Evolutionary conservation across 1,139 yeast genomes (phyloP).

Genomic region (Taiozyma sp.): DNA sequence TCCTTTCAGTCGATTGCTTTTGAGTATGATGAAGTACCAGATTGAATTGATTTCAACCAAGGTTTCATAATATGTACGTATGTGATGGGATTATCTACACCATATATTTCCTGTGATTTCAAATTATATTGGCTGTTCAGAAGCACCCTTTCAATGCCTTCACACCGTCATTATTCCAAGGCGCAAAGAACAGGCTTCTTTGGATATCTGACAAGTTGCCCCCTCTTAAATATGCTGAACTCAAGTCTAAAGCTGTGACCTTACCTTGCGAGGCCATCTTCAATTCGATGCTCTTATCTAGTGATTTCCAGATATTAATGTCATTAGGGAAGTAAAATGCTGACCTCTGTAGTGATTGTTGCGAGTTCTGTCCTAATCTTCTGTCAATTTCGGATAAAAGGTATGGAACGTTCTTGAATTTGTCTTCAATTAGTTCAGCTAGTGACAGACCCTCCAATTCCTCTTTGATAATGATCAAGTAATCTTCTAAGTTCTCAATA

Average conservation of each 20-base stretch:
- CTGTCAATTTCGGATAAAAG: conserved; percentile 48
- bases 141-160: conserved; percentile 25
- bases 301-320: conserved; percentile 57
- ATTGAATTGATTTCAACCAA: too few species aligned
- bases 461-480: conserved; percentile 57
- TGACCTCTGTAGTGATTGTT: conserved; percentile 55
- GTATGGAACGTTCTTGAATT: conserved; percentile 50
- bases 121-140: background rate
- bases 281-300: conserved; percentile 49
- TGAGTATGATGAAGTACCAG: too few species aligned
- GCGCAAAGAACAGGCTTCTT: conserved; percentile 49
- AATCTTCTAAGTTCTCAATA: conserved; percentile 53
- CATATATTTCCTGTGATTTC: too few species aligned
- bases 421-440: conserved; percentile 43
- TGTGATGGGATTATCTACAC: too few species aligned
- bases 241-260: conserved; percentile 46
- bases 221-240: conserved; percentile 42
- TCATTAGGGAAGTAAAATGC: conserved; percentile 74
- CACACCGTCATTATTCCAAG: conserved; percentile 30
- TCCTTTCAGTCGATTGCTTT: too few species aligned
- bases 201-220: conserved; percentile 52
- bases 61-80: too few species aligned
- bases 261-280: conserved; percentile 43
- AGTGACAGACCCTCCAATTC: conserved; percentile 55
- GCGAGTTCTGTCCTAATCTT: conserved; percentile 25